Evolutionary conservation across 176 grass and related monocot species (phyloP).

Genomic region (Neostapfia colusana): DNA sequence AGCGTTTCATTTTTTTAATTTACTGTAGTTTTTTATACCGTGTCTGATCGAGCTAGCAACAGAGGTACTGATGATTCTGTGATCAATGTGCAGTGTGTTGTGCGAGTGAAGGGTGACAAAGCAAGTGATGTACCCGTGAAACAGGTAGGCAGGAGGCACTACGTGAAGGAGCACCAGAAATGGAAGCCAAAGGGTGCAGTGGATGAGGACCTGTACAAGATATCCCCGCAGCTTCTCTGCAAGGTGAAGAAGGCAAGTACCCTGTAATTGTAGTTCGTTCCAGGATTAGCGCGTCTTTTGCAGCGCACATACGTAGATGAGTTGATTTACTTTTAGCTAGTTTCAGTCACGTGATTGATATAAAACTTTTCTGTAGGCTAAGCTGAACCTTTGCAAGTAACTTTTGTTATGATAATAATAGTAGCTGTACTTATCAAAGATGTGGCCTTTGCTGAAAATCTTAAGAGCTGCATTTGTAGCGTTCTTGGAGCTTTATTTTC

Average conservation of each 20-base stretch:
- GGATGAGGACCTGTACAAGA: conserved; percentile 93
- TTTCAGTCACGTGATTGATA: conserved; percentile 47
- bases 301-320: conserved; percentile 15
- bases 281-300: conserved; percentile 28
- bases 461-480: conserved; percentile 16
- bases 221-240: conserved; percentile 69
- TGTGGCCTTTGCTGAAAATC: conserved; percentile 31
- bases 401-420: conserved; percentile 37
- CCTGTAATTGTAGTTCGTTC: neutral
- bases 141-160: conserved; percentile 46
- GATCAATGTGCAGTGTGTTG: conserved; percentile 42
- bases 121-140: conserved; percentile 28
- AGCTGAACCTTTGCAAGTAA: conserved; percentile 37
- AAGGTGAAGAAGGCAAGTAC: conserved; percentile 67
- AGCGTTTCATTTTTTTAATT: neutral
- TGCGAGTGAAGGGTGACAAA: conserved; percentile 56
- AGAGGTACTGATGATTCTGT: neutral
- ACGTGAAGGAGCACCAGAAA: conserved; percentile 43
- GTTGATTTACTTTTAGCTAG: conserved; percentile 42
- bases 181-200: conserved; percentile 58
- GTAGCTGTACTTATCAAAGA: conserved; percentile 2
- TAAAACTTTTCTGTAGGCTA: conserved; percentile 39
- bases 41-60: neutral
- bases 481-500: conserved; percentile 27
- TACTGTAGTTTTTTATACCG: neutral